Conservation (phyloP, 768 basidiomycete species). For the Leccinum obscurum region DNA sequence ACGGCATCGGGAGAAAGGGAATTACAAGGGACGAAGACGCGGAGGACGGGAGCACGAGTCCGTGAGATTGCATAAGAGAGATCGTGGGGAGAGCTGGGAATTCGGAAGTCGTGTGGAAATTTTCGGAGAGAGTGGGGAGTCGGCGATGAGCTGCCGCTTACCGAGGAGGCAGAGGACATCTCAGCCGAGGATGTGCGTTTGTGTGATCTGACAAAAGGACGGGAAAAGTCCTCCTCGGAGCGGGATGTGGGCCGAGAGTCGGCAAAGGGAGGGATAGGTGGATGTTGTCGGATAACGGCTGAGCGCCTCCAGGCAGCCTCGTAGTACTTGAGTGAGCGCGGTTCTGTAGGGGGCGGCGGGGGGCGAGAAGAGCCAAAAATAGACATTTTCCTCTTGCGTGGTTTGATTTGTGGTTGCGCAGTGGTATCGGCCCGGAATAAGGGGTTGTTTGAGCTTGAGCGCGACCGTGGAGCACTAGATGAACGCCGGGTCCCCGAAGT, state of each 20-base stretch:
- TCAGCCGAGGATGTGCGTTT: conserved; percentile 46
- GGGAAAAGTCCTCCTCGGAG: conserved; percentile 43
- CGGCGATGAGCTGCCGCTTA: conserved; percentile 23
- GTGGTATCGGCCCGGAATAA: conserved; percentile 21
- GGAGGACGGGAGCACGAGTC: conserved; percentile 68
- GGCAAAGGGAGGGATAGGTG: conserved; percentile 21
- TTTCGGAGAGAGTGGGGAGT: conserved; percentile 20
- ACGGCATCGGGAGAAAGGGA: conserved; percentile 47
- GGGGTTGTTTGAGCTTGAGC: conserved; percentile 16
- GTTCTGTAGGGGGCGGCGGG: conserved; percentile 47
- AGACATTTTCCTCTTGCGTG: conserved; percentile 31
- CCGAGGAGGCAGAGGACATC: conserved; percentile 45
- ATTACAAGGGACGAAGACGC: conserved; percentile 73
- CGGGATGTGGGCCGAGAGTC: conserved; percentile 27
- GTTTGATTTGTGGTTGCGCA: conserved; percentile 14
- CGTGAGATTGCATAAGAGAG: conserved; percentile 58
- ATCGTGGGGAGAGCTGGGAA: conserved; percentile 54
- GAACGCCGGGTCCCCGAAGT: conserved; percentile 8
- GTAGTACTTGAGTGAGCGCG: conserved; percentile 47
- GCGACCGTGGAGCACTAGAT: conserved; percentile 5
- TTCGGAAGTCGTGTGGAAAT: conserved; percentile 12
- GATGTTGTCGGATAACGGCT: conserved; percentile 5
- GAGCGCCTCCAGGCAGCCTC: conserved; percentile 51
- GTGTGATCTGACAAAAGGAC: conserved; percentile 34
- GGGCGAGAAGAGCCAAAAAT: conserved; percentile 38